These are phyloP conservation scores for Chaetomiaceae sp. DNA, from an alignment of 2,329 filamentous ascomycete genomes.

Conservation along the genomic window DNA sequence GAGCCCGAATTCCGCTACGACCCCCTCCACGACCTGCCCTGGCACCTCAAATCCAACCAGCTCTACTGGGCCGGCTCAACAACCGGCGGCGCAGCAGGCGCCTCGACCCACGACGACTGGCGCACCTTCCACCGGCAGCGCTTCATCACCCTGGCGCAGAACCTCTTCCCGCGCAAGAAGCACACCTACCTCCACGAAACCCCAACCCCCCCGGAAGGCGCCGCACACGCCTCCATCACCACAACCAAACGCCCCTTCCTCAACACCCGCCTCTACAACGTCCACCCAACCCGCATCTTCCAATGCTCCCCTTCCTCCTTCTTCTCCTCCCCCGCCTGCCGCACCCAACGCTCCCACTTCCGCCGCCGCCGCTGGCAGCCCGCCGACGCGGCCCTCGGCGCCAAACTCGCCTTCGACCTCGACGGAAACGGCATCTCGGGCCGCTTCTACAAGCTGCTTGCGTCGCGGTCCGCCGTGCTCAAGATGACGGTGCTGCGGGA, in stretches of 20 bases:
- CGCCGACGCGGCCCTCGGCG: constrained; percentile 32
- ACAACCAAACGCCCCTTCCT: constrained; percentile 31
- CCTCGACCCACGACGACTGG: constrained; percentile 32
- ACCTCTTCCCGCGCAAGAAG: constrained; percentile 22
- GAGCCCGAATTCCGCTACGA: constrained; percentile 40
- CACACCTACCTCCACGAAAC: constrained; percentile 33
- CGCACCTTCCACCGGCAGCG: constrained; percentile 44
- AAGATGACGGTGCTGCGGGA: constrained; percentile 51
- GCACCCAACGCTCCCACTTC: constrained; percentile 20
- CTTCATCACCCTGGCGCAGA: constrained; percentile 37
- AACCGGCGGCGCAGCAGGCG: constrained; percentile 41
- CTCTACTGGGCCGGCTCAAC: constrained; percentile 56
- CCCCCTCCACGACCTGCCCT: constrained; percentile 37
- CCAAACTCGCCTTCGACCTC: constrained; percentile 45
- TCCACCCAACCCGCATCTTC: constrained; percentile 7
- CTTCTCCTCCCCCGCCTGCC: not conserved
- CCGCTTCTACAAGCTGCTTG: constrained; percentile 47
- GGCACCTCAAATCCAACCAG: constrained; percentile 45
- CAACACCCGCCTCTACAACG: constrained; percentile 33
- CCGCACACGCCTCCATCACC: constrained; percentile 7
- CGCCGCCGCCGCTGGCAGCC: constrained; percentile 20
- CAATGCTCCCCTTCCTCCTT: not conserved
- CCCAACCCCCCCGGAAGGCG: constrained; percentile 9
- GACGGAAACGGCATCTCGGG: constrained; percentile 55
- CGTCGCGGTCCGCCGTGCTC: constrained; percentile 42